A percentile compares a stretch with the other conserved stretches of the same genome.
These are phyloP conservation scores for Phoenix dactylifera DNA, from an alignment of 176 grass and related monocot genomes.

Conservation along the genomic window DNA sequence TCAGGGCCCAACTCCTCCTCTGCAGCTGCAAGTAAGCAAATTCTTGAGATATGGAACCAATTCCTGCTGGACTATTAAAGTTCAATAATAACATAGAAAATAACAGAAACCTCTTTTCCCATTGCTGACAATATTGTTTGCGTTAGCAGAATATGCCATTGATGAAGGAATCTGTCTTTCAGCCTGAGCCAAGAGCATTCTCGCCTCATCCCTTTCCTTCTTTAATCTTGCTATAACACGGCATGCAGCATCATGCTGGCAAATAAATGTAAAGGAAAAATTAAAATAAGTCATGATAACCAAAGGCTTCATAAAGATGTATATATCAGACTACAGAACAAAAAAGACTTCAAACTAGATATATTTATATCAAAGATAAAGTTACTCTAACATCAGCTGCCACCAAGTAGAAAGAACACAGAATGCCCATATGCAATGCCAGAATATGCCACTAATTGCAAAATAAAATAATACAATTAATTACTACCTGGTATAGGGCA, in stretches of 20 bases:
- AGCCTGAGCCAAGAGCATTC: constrained; percentile 80
- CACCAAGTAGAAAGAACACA: no score
- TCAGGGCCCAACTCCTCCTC: constrained; percentile 83
- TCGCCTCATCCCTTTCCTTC: constrained; percentile 97
- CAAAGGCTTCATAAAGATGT: no score
- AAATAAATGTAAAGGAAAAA: not conserved
- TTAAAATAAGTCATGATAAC: not conserved
- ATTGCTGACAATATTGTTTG: constrained; percentile 39
- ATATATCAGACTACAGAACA: no score
- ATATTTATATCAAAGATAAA: no score
- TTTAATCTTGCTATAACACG: constrained; percentile 99
- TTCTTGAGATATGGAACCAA: not conserved
- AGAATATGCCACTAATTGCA: not conserved
- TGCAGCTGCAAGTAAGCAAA: constrained; percentile 36
- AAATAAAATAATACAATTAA: not conserved
- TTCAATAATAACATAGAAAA: constrained; percentile 1
- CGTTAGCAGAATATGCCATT: constrained; percentile 26
- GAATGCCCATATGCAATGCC: not conserved
- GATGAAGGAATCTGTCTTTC: constrained; percentile 69
- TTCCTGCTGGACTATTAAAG: not conserved
- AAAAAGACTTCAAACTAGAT: no score
- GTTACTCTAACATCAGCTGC: no score
- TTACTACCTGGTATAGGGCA: constrained; percentile 84
- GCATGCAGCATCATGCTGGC: constrained; percentile 97
- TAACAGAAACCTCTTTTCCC: constrained; percentile 71